These are phyloP conservation scores for Lepidium sativum DNA, from an alignment of 345 rosid genomes.

Conservation along the genomic window DNA sequence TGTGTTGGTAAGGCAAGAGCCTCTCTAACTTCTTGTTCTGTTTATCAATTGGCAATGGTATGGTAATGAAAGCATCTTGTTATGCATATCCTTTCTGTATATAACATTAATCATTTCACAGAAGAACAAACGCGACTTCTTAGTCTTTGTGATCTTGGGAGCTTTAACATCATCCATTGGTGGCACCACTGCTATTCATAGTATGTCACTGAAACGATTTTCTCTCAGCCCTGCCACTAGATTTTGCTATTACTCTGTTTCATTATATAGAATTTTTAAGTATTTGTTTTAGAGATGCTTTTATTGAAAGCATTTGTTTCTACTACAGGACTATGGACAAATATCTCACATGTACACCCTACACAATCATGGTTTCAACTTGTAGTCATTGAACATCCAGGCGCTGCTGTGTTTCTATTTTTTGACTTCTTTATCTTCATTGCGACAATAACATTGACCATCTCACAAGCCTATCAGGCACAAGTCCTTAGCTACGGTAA, in stretches of 20 bases:
- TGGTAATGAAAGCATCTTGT: neutral
- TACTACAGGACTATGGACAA: constrained; percentile 62
- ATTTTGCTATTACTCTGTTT: neutral
- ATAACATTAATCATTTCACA: constrained; percentile 24
- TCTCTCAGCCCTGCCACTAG: neutral
- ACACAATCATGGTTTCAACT: constrained; percentile 55
- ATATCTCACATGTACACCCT: constrained; percentile 27
- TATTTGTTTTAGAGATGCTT: too few species aligned
- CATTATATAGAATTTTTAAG: too few species aligned
- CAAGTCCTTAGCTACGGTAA: constrained; percentile 4
- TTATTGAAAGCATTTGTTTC: neutral
- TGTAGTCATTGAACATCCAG: constrained; percentile 56
- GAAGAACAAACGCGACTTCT: constrained; percentile 90
- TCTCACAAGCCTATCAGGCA: constrained; percentile 70
- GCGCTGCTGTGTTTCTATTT: constrained; percentile 48
- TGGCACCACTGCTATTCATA: constrained; percentile 56
- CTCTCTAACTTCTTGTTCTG: neutral
- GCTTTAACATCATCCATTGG: constrained; percentile 43
- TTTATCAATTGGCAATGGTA: neutral
- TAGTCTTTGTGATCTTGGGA: constrained; percentile 66
- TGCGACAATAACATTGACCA: constrained; percentile 53
- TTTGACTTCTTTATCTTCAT: constrained; percentile 46
- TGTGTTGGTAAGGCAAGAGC: constrained; percentile 88
- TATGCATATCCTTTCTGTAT: neutral
- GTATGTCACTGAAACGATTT: constrained; percentile 37